phyloP scores from a whole-genome alignment of 108 stramenopile genomes.

The Pseudonitzschia multiseries region DNA sequence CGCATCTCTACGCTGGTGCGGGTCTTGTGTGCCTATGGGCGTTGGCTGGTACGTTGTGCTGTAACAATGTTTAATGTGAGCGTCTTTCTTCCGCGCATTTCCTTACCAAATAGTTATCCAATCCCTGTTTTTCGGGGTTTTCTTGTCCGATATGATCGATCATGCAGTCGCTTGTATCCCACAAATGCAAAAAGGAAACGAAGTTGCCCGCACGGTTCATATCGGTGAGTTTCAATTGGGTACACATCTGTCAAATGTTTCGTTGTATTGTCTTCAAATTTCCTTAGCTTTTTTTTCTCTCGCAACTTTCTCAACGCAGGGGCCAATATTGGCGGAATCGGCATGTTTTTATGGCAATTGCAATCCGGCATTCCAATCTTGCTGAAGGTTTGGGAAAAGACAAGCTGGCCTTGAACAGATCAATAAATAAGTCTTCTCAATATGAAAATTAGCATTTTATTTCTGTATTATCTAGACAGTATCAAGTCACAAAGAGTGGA shows the following conservation, averaged over 20 bases:
- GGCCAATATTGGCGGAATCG: slow-evolving; percentile 86
- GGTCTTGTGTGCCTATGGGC: slow-evolving; percentile 94
- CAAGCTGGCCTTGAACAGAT: slow-evolving; percentile 78
- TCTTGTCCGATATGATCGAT: background rate
- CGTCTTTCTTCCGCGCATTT: background rate
- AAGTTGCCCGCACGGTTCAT: slow-evolving; percentile 90
- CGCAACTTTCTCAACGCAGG: background rate
- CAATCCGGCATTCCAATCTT: slow-evolving; percentile 85
- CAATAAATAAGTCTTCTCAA: background rate
- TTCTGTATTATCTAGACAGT: too few relatives aligned
- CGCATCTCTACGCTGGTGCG: slow-evolving; percentile 96
- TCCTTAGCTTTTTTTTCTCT: background rate
- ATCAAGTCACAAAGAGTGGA: too few relatives aligned
- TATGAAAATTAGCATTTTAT: too few relatives aligned
- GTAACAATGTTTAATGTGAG: background rate
- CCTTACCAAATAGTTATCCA: background rate
- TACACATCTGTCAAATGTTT: background rate
- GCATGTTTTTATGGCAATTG: slow-evolving; percentile 94
- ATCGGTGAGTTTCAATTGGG: slow-evolving; percentile 51
- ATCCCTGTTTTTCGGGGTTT: background rate
- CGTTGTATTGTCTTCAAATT: background rate
- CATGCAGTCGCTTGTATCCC: slow-evolving; percentile 82
- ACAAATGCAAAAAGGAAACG: slow-evolving; percentile 97
- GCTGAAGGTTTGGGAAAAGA: slow-evolving; percentile 88
- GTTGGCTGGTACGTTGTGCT: slow-evolving; percentile 17